Evolutionary conservation across 371 early-diverging fungal species (phyloP), one percentile per base, ranked within the genome.

Genomic region (Syncephalastrum monosporum): DNA sequence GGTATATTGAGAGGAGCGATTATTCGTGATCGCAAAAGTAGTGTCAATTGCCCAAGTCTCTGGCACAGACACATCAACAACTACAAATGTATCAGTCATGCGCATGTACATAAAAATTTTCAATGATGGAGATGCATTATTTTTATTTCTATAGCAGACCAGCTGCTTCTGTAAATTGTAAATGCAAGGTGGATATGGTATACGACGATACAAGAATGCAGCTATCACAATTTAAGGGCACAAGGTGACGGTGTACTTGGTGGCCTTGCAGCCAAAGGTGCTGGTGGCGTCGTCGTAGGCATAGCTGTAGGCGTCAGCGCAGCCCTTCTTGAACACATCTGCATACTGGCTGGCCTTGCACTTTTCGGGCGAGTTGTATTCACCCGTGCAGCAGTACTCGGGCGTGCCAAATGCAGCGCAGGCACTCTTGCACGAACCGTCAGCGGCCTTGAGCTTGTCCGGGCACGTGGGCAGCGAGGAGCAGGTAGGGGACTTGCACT

Each of bases 271-370:
- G 55, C 67, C 57, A 45, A 61, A 76, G 24, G 74, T 77, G 51
- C 68, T 68, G 5, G 70, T 73, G 19, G 53, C 58, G 59, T 83
- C 83, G 61, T 83, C 83, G 56, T 73, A 83, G 50, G 79, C 79
- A 60, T 73, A 83, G 24, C 69, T 71, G 64, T 83, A 83, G 6
- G 71, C 81, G 61, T 81, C 72, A 5, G 77, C 74, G 57, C 78
- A 77, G 10, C 44, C 61, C 24, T 43, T 54, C 49, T 75, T 69
- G 24, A 75, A 71, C 4, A 47, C 52, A 3, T 57, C 42, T 16
- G 79, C 61, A 24, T 60, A 78, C n/a, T 55, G n/a, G 50, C 63
- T 71, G n/a, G 65, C 53, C 8, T 48, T 53, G 38, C 79, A 78
- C 21, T 51, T 55, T 10, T 61, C 25, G 17, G 67, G 65, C 17